A percentile compares a stretch with the other conserved stretches of the same genome.
Conservation (phyloP, 495 filamentous ascomycete species). For the Patellaria atrata region DNA sequence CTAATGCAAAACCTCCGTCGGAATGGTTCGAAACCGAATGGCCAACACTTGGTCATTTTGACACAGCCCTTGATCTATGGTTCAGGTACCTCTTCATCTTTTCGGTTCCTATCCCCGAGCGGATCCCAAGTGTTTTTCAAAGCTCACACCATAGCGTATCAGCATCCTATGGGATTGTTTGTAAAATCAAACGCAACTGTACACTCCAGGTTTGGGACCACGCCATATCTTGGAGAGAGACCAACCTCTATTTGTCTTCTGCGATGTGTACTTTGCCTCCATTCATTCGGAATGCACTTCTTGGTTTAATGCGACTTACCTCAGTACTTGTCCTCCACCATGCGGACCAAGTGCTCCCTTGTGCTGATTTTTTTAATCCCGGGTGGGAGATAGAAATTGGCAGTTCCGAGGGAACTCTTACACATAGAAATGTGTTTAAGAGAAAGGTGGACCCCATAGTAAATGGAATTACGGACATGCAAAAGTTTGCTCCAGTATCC, state of each 20-base stretch:
- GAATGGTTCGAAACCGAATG: constrained; percentile 44
- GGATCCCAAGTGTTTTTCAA: constrained; percentile 51
- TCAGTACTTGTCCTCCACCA: constrained; percentile 46
- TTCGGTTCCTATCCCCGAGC: constrained; percentile 48
- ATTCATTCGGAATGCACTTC: constrained; percentile 41
- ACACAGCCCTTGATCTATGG: constrained; percentile 45
- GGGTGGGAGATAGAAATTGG: constrained; percentile 55
- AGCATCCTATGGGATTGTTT: constrained; percentile 50
- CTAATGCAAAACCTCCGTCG: constrained; percentile 35
- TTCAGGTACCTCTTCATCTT: constrained; percentile 54
- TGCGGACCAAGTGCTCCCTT: constrained; percentile 50
- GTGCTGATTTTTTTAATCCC: constrained; percentile 53
- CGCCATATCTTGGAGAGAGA: constrained; percentile 51
- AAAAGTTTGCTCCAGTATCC: constrained; percentile 45
- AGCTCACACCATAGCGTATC: constrained; percentile 51
- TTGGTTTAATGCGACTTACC: constrained; percentile 44
- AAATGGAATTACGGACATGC: constrained; percentile 53
- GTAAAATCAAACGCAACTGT: constrained; percentile 46
- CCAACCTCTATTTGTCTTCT: constrained; percentile 44
- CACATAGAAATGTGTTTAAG: constrained; percentile 43
- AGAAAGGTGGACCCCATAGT: constrained; percentile 55
- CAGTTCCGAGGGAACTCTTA: constrained; percentile 40
- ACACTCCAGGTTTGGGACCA: constrained; percentile 57
- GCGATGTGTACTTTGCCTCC: constrained; percentile 43
- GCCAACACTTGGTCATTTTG: constrained; percentile 42